A percentile compares a stretch with the other conserved stretches of the same genome.
These are phyloP conservation scores for Exophiala spinifera DNA, from an alignment of 2,329 filamentous ascomycete species.

Conservation along the genomic window DNA sequence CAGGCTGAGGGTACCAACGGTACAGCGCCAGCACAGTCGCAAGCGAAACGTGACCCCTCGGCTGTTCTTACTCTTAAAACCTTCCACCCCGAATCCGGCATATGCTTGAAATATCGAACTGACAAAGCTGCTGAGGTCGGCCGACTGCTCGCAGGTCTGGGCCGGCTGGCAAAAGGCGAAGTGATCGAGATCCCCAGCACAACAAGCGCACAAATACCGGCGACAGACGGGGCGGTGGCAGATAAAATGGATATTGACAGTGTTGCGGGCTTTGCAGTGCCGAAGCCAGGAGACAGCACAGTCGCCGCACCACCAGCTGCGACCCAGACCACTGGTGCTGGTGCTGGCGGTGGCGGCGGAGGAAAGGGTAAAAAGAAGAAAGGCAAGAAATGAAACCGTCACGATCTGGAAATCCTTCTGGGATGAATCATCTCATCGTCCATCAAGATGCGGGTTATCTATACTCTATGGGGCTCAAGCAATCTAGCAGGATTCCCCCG, in stretches of 20 bases:
- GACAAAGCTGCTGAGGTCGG: slow-evolving; percentile 88
- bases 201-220: slow-evolving; percentile 38
- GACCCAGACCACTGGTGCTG: no score
- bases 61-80: slow-evolving; percentile 82
- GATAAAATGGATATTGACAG: slow-evolving; percentile 29
- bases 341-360: slow-evolving; percentile 14
- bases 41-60: slow-evolving; percentile 40
- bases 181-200: slow-evolving; percentile 49
- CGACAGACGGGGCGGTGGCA: slow-evolving; percentile 30
- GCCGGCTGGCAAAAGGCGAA: slow-evolving; percentile 66
- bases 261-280: slow-evolving; percentile 8
- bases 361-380: slow-evolving; percentile 28
- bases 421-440: no score
- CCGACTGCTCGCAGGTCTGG: slow-evolving; percentile 72
- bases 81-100: slow-evolving; percentile 77
- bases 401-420: no score
- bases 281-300: slow-evolving; percentile 17
- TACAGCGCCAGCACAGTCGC: slow-evolving; percentile 24
- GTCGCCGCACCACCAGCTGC: slow-evolving; percentile 13
- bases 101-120: slow-evolving; percentile 85
- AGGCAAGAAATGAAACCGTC: slow-evolving; percentile 26
- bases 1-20: slow-evolving; percentile 29
- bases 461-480: no score
- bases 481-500: no score
- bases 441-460: no score